Conservation (phyloP, 176 grass and related monocot genomes). For the Tillandsia fasciculata region DNA sequence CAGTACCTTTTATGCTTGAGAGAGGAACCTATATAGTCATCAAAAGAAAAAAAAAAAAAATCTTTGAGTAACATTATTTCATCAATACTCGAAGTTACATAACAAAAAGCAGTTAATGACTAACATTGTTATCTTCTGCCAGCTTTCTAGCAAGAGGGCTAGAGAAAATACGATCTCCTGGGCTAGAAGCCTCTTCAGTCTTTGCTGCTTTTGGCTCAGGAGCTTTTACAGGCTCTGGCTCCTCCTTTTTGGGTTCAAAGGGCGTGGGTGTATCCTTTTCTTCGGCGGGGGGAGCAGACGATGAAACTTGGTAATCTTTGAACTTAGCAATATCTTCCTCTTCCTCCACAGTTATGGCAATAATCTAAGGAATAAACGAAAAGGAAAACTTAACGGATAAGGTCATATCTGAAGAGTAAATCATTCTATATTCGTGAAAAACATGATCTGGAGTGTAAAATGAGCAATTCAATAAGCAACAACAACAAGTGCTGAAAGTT, state of each 20-base stretch:
- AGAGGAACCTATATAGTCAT: constrained; percentile 51
- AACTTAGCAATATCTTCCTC: constrained; percentile 84
- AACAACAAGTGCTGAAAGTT: not conserved
- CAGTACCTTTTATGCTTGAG: constrained; percentile 82
- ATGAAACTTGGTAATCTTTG: constrained; percentile 71
- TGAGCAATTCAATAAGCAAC: not conserved
- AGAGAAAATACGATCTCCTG: constrained; percentile 64
- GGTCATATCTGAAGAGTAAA: not conserved
- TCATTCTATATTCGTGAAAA: not conserved
- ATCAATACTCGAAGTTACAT: not conserved
- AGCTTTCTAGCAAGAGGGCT: constrained; percentile 88
- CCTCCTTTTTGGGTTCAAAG: constrained; percentile 28
- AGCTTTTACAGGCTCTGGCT: constrained; percentile 30
- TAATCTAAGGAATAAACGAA: constrained; percentile 31
- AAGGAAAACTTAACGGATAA: constrained; percentile 5
- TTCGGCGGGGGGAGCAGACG: constrained; percentile 44
- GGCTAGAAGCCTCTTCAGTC: constrained; percentile 40
- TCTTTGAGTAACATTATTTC: not conserved
- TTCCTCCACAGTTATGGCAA: constrained; percentile 80
- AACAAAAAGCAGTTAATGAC: constrained; percentile 5
- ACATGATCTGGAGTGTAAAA: not conserved
- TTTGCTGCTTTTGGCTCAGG: constrained; percentile 46
- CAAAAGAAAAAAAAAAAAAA: not conserved
- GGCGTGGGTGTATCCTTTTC: constrained; percentile 35
- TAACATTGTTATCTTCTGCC: constrained; percentile 87